Evolutionary conservation across 129 eudicot genomes (phyloP).

Genomic region (Solidago caesia): DNA sequence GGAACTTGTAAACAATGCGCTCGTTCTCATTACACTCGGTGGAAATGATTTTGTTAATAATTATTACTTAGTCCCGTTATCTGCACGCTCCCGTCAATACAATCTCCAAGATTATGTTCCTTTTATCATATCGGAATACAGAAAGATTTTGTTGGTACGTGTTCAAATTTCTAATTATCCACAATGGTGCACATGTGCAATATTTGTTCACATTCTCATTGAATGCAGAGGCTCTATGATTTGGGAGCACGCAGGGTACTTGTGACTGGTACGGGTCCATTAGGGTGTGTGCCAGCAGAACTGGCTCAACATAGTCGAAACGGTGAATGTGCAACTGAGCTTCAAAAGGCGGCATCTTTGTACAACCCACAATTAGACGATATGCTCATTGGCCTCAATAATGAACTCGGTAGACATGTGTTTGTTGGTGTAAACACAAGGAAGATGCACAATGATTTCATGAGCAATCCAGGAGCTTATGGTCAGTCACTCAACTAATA

Average conservation of each 20-base stretch:
- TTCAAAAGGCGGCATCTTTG: constrained; percentile 58
- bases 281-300: constrained; percentile 93
- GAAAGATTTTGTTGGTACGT: constrained; percentile 61
- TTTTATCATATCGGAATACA: constrained; percentile 58
- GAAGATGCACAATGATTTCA: constrained; percentile 43
- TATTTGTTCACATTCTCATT: neutral
- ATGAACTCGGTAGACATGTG: constrained; percentile 49
- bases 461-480: constrained; percentile 36
- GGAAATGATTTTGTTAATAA: constrained; percentile 87
- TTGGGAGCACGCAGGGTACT: constrained; percentile 76
- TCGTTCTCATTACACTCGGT: constrained; percentile 58
- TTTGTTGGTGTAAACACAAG: constrained; percentile 43
- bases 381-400: constrained; percentile 53
- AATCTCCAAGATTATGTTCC: constrained; percentile 47
- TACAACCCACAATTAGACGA: constrained; percentile 67
- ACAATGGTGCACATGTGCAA: constrained; percentile 17
- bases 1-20: constrained; percentile 42
- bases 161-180: neutral
- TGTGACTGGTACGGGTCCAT: constrained; percentile 86
- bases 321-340: constrained; percentile 66
- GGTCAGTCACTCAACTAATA: constrained; percentile 16
- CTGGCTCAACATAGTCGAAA: constrained; percentile 59
- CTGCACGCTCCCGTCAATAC: constrained; percentile 59
- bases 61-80: constrained; percentile 58
- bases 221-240: constrained; percentile 60